Evolutionary conservation across 2,329 filamentous ascomycete genomes (phyloP).

Genomic region (Diplocarpon mali): DNA sequence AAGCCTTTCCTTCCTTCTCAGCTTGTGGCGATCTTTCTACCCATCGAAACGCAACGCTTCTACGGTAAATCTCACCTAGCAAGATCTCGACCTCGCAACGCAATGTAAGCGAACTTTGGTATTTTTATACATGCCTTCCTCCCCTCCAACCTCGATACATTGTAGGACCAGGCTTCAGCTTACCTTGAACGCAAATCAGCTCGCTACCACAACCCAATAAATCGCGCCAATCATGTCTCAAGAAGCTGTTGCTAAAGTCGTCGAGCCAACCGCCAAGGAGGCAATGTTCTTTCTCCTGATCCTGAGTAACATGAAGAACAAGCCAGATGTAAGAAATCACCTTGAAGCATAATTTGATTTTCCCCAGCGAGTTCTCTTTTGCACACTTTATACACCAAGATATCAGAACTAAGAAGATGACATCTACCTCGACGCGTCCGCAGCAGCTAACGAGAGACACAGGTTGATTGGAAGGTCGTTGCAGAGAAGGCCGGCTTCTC

Average conservation of each 20-base stretch:
- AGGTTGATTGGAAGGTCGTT: constrained; percentile 36
- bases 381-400: background rate
- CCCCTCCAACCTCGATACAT: no score
- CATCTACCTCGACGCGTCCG: background rate
- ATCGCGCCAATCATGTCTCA: background rate
- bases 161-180: no score
- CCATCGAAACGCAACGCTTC: no score
- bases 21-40: no score
- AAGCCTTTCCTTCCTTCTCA: background rate
- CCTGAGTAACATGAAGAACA: constrained; percentile 12
- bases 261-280: constrained; percentile 10
- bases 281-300: constrained; percentile 15
- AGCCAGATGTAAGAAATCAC: constrained; percentile 13
- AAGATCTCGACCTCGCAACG: no score
- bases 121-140: no score
- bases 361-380: background rate
- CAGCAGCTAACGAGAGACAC: background rate
- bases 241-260: background rate
- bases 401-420: background rate
- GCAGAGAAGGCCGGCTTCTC: constrained; percentile 34
- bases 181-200: no score
- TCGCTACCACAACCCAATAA: no score
- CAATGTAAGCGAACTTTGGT: no score
- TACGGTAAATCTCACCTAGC: no score
- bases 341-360: background rate